Evolutionary conservation across 257 asterid species (phyloP).

Genomic region (Gentiana macrophylla): DNA sequence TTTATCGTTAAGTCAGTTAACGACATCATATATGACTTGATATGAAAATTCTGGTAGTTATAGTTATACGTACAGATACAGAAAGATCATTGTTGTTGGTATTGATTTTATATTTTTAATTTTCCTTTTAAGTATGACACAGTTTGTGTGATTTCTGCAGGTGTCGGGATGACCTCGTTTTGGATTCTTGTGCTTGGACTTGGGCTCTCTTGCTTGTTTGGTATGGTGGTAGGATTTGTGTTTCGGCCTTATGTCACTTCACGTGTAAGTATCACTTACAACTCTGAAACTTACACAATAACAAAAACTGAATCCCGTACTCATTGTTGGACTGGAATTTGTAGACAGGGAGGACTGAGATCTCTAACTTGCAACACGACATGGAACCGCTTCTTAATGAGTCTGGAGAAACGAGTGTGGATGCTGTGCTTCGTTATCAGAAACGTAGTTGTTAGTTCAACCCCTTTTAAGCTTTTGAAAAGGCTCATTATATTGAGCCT

Average conservation of each 20-base stretch:
- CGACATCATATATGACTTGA: no score
- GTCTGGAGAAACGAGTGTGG: slow-evolving; percentile 64
- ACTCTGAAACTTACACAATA: no score
- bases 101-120: no score
- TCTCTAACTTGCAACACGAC: slow-evolving; percentile 41
- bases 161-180: slow-evolving; percentile 35
- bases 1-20: no score
- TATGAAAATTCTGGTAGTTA: no score
- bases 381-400: slow-evolving; percentile 78
- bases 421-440: slow-evolving; percentile 61
- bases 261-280: no score
- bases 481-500: slow-evolving; percentile 26
- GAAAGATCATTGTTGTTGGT: no score
- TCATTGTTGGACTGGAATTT: slow-evolving; percentile 36
- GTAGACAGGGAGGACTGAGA: slow-evolving; percentile 73
- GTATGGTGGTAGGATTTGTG: no score
- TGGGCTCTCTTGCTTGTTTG: slow-evolving; percentile 48
- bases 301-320: no score
- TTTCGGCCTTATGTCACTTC: no score
- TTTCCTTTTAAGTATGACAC: neutral
- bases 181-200: slow-evolving; percentile 55
- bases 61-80: no score
- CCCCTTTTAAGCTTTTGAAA: slow-evolving; percentile 15
- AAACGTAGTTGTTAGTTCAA: slow-evolving; percentile 73
- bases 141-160: slow-evolving; percentile 24